Percentiles rank a stretch among this genome's conserved stretches.
Evolutionary conservation across 192 early-diverging fungal species (phyloP).

Genomic region (Linnemannia exigua): DNA sequence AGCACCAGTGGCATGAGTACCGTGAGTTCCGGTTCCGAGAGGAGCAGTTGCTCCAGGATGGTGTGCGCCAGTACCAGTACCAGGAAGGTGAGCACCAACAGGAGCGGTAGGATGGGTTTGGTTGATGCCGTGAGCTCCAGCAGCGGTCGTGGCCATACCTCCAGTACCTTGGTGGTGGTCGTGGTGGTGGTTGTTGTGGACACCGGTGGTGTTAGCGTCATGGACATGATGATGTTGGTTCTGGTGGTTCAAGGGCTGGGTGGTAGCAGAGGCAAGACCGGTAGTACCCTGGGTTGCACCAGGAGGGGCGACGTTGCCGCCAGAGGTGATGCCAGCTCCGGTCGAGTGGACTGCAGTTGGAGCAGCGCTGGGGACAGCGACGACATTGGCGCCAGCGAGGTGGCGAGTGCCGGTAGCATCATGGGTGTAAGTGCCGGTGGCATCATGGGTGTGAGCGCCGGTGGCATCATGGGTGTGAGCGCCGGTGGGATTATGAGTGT

Average conservation of each 20-base stretch:
- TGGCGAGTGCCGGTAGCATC: too few species aligned
- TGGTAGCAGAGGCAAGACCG: neutral
- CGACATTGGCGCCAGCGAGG: neutral
- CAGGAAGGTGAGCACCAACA: too few species aligned
- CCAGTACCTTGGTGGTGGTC: too few species aligned
- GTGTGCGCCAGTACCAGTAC: too few species aligned
- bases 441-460: neutral
- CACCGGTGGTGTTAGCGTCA: neutral
- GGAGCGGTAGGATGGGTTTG: too few species aligned
- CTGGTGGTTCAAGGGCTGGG: neutral
- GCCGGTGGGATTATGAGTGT: neutral
- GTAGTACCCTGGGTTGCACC: neutral
- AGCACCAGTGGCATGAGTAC: too few species aligned
- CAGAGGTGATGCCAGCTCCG: neutral
- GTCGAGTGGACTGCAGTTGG: neutral
- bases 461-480: neutral
- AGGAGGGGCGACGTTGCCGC: slow-evolving; percentile 3
- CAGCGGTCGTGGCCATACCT: neutral
- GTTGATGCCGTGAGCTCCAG: too few species aligned
- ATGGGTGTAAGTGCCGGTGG: neutral
- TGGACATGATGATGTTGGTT: neutral
- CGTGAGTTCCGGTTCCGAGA: too few species aligned
- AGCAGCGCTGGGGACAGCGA: neutral
- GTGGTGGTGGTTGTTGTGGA: neutral
- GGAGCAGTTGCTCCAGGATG: too few species aligned